Conservation (phyloP, 768 basidiomycete genomes). For the Roridomyces roridus region DNA sequence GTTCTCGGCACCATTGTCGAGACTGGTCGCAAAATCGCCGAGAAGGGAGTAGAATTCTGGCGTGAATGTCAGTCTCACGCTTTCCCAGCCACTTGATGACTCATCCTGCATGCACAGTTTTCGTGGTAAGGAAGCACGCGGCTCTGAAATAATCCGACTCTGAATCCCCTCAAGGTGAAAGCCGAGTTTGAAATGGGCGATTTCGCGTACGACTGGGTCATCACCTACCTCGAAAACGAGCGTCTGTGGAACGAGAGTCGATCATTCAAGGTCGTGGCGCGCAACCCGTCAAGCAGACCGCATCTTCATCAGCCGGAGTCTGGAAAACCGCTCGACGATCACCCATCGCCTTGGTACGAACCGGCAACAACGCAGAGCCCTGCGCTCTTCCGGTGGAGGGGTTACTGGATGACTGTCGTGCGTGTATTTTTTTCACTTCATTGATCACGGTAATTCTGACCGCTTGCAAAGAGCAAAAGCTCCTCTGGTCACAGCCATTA, state of each 20-base stretch:
- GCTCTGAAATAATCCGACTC: neutral
- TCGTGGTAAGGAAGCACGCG: neutral
- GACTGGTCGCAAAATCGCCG: neutral
- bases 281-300: constrained; percentile 3
- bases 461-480: constrained; percentile 5
- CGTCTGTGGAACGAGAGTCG: constrained; percentile 22
- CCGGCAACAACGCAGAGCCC: constrained; percentile 12
- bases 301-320: neutral
- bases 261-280: constrained; percentile 19
- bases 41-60: neutral
- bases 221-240: constrained; percentile 14
- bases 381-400: constrained; percentile 15
- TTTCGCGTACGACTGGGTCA: constrained; percentile 18
- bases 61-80: constrained; percentile 1
- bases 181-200: constrained; percentile 12
- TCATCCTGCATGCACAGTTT: neutral
- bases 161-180: neutral
- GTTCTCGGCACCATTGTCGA: constrained; percentile 9
- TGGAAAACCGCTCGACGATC: constrained; percentile 9
- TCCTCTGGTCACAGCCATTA: constrained; percentile 12
- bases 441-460: neutral
- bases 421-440: no score
- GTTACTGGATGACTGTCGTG: constrained; percentile 22
- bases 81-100: neutral
- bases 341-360: constrained; percentile 18